Base-by-base conservation (phyloP, 768 basidiomycete species). In the Auricularia sp. region DNA sequence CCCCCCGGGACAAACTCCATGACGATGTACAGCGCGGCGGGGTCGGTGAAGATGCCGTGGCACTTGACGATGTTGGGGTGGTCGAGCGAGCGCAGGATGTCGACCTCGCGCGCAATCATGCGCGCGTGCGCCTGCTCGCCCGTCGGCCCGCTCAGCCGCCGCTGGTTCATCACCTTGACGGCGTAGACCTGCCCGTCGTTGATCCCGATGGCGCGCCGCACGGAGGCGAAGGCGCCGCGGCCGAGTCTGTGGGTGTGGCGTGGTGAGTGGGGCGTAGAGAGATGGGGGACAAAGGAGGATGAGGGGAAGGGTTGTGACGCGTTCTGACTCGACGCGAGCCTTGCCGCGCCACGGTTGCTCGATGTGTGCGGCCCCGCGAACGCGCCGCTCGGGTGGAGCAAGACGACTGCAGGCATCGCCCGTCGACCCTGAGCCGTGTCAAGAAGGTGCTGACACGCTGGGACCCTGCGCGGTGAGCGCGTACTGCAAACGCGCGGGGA, bases 221-320 rank as follows among this genome's bases (percentile, higher is more conserved):
- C 96, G 10, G 88, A 88, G 3, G 94, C 96, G 72, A 97, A 98
- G 2, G 92, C 87, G 8, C 96, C 96, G 69, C 87, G 88, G 63
- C 96, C 96, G 3, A 98, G 83, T 73, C 65, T 67, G 29, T 29
- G 2, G 24, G 24, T 24, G 24, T 24, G 29, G 29, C 2, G 2
- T 29, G 29, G 29, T 29, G 24, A 24, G 24, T 51, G 47, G n/a
- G n/a, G n/a, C n/a, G n/a, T n/a, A n/a, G n/a, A n/a, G n/a, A 51
- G 39, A 42, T 42, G 39, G 13, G 39, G 8, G 39, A 7, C 0
- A 42, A 42, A 42, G 39, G 29, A 29, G 29, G 2, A 29, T 29
- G 29, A 29, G 29, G 29, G 29, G 29, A 29, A 29, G 29, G 29
- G 29, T 29, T 29, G 29, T 29, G 29, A 29, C 29, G 29, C 29